phyloP scores from a whole-genome alignment of 805 yeast species.

The Yamadazyma philogaea region DNA sequence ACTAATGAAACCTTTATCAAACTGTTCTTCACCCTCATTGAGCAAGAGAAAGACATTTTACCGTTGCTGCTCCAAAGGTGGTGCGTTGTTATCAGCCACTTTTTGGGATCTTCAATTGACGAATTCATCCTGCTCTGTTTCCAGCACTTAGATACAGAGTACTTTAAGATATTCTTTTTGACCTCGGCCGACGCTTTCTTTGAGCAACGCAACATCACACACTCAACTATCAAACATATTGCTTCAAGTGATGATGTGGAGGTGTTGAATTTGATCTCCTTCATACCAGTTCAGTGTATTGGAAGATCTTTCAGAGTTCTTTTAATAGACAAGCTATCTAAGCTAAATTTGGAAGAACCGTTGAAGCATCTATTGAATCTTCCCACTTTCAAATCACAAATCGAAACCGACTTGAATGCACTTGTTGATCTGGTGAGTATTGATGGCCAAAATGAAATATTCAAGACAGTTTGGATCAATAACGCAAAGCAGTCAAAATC shows the following conservation, averaged over 20 bases:
- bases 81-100: slow-evolving; percentile 45
- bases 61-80: slow-evolving; percentile 45
- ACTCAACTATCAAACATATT: background rate
- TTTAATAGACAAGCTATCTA: slow-evolving; percentile 13
- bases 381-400: slow-evolving; percentile 52
- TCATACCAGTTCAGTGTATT: slow-evolving; percentile 52
- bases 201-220: slow-evolving; percentile 38
- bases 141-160: background rate
- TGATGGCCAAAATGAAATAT: slow-evolving; percentile 18
- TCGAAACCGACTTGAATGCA: slow-evolving; percentile 43
- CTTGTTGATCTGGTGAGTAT: slow-evolving; percentile 10
- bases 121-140: slow-evolving; percentile 5
- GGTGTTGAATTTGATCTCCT: slow-evolving; percentile 10
- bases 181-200: slow-evolving; percentile 37
- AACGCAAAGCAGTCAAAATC: slow-evolving; percentile 23
- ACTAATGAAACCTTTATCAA: slow-evolving; percentile 2
- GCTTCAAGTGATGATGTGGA: background rate
- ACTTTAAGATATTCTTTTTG: slow-evolving; percentile 14
- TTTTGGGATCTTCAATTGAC: slow-evolving; percentile 22
- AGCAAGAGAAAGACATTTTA: slow-evolving; percentile 12
- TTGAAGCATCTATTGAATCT: slow-evolving; percentile 27
- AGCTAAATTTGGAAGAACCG: background rate
- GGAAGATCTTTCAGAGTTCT: slow-evolving; percentile 21
- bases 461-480: slow-evolving; percentile 36
- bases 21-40: slow-evolving; percentile 15